These are phyloP conservation scores for Mycena sp. DNA, from an alignment of 1,284 basidiomycete species.

Conservation along the genomic window DNA sequence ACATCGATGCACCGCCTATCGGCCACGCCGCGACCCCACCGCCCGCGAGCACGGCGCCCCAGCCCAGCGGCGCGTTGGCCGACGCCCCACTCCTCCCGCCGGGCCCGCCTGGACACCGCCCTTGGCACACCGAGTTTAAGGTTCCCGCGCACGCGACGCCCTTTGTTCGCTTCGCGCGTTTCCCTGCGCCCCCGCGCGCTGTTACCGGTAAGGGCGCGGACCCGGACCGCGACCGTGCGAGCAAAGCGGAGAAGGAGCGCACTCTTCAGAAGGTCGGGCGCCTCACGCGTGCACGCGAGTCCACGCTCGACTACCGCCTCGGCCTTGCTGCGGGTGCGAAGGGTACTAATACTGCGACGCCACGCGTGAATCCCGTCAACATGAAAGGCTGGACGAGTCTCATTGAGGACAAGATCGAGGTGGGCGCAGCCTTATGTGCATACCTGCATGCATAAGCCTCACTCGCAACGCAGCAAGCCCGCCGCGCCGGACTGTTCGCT, in stretches of 20 bases:
- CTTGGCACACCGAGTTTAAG: conserved; percentile 77
- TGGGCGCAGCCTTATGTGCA: conserved; percentile 38
- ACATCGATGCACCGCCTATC: conserved; percentile 2
- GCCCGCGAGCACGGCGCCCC: not conserved
- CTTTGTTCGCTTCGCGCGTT: conserved; percentile 61
- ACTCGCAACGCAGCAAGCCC: conserved; percentile 60
- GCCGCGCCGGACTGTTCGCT: conserved; percentile 75
- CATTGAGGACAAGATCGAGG: conserved; percentile 86
- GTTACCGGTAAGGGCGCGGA: not conserved
- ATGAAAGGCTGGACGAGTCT: conserved; percentile 80
- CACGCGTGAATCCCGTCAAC: conserved; percentile 62
- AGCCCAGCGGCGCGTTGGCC: conserved; percentile 49
- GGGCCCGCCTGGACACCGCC: conserved; percentile 64
- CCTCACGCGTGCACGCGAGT: conserved; percentile 74
- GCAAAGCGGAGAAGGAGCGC: conserved; percentile 60
- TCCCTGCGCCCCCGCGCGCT: conserved; percentile 38
- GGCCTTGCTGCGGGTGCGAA: conserved; percentile 52
- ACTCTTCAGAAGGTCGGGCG: conserved; percentile 59
- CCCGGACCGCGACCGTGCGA: conserved; percentile 60
- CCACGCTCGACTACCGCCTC: conserved; percentile 78
- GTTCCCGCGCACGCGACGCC: conserved; percentile 62
- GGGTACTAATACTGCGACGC: conserved; percentile 37
- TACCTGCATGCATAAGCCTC: not conserved
- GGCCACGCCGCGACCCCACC: not conserved
- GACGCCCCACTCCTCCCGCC: conserved; percentile 61